Conservation (phyloP, 2,329 filamentous ascomycete species). For the Penicillium sp. region DNA sequence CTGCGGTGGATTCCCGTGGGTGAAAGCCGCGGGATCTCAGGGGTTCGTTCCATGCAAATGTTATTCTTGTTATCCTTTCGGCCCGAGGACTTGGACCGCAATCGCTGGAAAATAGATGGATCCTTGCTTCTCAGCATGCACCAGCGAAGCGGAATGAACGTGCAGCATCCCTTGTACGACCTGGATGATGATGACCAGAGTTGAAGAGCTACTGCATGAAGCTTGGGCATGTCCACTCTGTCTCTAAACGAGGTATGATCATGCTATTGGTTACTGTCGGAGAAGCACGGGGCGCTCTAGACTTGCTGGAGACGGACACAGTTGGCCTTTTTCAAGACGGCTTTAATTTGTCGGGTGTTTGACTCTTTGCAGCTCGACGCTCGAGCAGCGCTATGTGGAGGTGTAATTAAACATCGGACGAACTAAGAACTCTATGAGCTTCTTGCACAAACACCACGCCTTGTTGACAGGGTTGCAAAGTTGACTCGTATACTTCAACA, state of each 20-base stretch:
- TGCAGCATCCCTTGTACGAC: not conserved
- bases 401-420: slow-evolving; percentile 18
- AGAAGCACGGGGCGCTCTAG: not conserved
- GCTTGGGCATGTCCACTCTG: not conserved
- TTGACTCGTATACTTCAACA: not conserved
- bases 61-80: not conserved
- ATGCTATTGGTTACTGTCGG: not conserved
- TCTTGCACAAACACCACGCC: slow-evolving; percentile 1
- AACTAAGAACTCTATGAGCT: slow-evolving; percentile 6
- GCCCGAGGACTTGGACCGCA: not conserved
- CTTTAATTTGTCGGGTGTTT: no score
- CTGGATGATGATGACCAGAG: not conserved
- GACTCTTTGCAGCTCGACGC: not conserved
- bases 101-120: not conserved
- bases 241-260: not conserved
- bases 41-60: slow-evolving; percentile 21
- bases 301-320: not conserved
- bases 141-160: not conserved
- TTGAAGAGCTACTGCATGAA: not conserved
- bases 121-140: slow-evolving; percentile 5
- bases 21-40: slow-evolving; percentile 20
- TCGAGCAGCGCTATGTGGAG: not conserved
- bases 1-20: slow-evolving; percentile 11
- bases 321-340: no score
- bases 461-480: not conserved